Conservation (phyloP, 495 filamentous ascomycete species). For the Hypomontagnella monticulosa region DNA sequence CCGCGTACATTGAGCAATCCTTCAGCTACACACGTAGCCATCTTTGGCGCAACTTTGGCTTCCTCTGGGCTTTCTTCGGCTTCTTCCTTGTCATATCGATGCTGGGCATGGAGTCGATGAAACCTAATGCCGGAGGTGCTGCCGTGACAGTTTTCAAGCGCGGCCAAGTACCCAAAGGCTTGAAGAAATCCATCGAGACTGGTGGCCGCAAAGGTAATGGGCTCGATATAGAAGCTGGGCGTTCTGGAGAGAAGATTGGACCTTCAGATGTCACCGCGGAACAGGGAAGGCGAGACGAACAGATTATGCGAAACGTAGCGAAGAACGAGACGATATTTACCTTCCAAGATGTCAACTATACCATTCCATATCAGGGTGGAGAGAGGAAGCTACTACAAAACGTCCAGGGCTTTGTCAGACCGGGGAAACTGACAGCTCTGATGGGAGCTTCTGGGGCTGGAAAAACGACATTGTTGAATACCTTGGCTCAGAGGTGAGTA, state of each 20-base stretch:
- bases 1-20: constrained; percentile 61
- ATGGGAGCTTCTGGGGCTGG: constrained; percentile 62
- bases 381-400: constrained; percentile 67
- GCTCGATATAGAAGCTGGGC: constrained; percentile 38
- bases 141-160: constrained; percentile 70
- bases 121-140: constrained; percentile 76
- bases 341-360: constrained; percentile 75
- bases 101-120: constrained; percentile 73
- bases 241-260: constrained; percentile 18
- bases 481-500: constrained; percentile 73
- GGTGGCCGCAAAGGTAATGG: constrained; percentile 27
- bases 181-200: constrained; percentile 42
- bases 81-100: constrained; percentile 69
- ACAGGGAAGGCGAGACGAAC: constrained; percentile 17
- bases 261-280: constrained; percentile 3
- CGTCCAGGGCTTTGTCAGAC: constrained; percentile 75
- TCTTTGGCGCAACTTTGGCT: constrained; percentile 76
- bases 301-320: constrained; percentile 26
- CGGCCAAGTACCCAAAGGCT: constrained; percentile 36
- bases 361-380: constrained; percentile 69
- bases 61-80: constrained; percentile 71
- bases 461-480: constrained; percentile 63
- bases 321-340: constrained; percentile 66
- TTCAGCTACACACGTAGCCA: constrained; percentile 67
- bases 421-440: constrained; percentile 70